Evolutionary conservation across 2,329 filamentous ascomycete genomes (phyloP).

Genomic region (Periconia macrospinosa): DNA sequence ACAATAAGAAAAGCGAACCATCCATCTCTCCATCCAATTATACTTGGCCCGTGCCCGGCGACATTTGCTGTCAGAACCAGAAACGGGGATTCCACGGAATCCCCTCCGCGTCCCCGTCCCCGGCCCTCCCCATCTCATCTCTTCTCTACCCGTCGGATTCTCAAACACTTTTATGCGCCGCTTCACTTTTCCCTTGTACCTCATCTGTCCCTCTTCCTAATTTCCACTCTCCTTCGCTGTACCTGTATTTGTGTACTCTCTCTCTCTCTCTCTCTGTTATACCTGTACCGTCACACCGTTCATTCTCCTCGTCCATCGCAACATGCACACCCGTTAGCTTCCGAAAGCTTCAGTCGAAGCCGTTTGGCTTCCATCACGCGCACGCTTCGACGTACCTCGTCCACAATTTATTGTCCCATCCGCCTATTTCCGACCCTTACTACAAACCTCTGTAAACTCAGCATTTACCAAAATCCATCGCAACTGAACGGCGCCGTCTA

Average conservation of each 20-base stretch:
- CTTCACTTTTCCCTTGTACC: neutral
- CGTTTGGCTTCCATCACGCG: slow-evolving; percentile 22
- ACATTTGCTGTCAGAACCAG: too few relatives aligned
- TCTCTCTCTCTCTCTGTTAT: neutral
- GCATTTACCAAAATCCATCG: neutral
- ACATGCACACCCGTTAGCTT: slow-evolving; percentile 26
- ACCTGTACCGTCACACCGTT: neutral
- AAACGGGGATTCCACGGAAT: neutral
- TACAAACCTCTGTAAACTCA: too few relatives aligned
- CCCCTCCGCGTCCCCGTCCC: neutral
- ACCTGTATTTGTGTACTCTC: neutral
- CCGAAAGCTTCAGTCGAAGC: slow-evolving; percentile 20
- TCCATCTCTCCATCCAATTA: too few relatives aligned
- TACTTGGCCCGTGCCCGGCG: too few relatives aligned
- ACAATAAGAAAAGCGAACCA: too few relatives aligned
- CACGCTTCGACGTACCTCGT: slow-evolving; percentile 11
- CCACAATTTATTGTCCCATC: neutral
- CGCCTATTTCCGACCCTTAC: neutral
- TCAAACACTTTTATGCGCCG: neutral
- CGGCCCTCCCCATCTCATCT: neutral
- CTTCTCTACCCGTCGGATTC: neutral
- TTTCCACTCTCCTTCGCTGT: neutral
- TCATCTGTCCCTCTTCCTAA: neutral
- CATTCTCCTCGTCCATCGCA: slow-evolving; percentile 4
- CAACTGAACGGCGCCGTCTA: slow-evolving; percentile 1